Conservation (phyloP, 163 green algal genomes). For the Chlorella variabilis region DNA sequence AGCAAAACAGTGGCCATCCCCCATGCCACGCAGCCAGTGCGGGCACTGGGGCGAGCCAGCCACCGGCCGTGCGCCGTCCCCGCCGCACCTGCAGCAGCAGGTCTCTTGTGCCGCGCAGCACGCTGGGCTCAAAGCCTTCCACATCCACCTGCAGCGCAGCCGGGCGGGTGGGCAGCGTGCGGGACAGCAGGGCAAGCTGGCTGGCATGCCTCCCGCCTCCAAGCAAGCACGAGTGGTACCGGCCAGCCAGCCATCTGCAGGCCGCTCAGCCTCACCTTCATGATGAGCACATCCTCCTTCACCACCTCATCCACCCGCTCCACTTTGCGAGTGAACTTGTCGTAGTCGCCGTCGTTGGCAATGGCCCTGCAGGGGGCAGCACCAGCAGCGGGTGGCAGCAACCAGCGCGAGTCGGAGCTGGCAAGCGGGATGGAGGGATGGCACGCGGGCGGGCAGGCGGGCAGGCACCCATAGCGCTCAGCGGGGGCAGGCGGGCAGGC, state of each 20-base stretch:
- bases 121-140: conserved; percentile 80
- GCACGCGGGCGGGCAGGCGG: not conserved
- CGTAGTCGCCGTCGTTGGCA: conserved; percentile 52
- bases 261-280: conserved; percentile 58
- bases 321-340: conserved; percentile 42
- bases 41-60: too few species aligned
- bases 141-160: conserved; percentile 62
- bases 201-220: not conserved
- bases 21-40: too few species aligned
- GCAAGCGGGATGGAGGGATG: not conserved
- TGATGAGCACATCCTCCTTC: conserved; percentile 61
- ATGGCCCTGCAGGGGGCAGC: conserved; percentile 41
- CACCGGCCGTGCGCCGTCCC: too few species aligned
- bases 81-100: conserved; percentile 37
- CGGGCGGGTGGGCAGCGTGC: not conserved
- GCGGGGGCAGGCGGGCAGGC: too few species aligned
- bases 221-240: not conserved
- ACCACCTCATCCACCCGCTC: conserved; percentile 69
- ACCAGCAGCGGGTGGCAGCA: too few species aligned
- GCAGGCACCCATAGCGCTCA: not conserved
- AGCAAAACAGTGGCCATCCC: too few species aligned
- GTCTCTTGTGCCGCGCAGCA: conserved; percentile 44
- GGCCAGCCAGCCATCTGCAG: not conserved
- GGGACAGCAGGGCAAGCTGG: not conserved
- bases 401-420: not conserved